Percentiles rank a stretch among this genome's conserved stretches.
These are phyloP conservation scores for Heterotrichella gracilis DNA, from an alignment of 352 stramenopile species.

Conservation along the genomic window DNA sequence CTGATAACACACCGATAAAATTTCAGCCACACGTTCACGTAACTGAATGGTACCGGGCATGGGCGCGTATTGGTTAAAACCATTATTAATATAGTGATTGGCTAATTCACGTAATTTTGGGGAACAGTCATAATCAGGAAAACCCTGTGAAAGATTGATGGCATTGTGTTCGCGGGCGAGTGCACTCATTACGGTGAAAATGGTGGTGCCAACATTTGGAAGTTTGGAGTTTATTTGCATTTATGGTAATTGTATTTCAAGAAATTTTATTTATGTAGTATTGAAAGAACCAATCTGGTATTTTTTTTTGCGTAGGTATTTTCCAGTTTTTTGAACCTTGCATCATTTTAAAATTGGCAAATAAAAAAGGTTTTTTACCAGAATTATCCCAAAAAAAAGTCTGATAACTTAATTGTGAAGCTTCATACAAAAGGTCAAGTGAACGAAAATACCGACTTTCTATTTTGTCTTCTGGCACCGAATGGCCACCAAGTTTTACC, in stretches of 20 bases:
- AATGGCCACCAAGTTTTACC: not conserved
- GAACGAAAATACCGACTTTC: not conserved
- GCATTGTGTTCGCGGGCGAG: not conserved
- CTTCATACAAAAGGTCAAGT: constrained; percentile 6
- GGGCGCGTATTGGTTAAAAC: not conserved
- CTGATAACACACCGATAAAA: not conserved
- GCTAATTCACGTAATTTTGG: not conserved
- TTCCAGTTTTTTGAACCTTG: not conserved
- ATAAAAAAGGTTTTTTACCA: not conserved
- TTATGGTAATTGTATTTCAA: not conserved
- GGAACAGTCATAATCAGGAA: not conserved
- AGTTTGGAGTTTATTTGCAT: not conserved
- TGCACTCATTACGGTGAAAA: not conserved
- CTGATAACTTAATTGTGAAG: not conserved
- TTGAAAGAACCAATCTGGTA: not conserved
- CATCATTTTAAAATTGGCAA: not conserved
- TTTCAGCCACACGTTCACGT: not conserved
- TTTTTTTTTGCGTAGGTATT: not conserved
- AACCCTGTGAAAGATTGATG: not conserved
- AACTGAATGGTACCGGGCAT: not conserved
- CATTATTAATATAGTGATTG: not conserved
- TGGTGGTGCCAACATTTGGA: not conserved
- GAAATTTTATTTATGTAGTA: not conserved
- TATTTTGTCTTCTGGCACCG: not conserved
- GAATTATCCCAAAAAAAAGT: not conserved